Percentiles rank a stretch among this genome's conserved stretches.
These are phyloP conservation scores for Bassia scoparia DNA, from an alignment of 148 eudicot genomes.

Conservation along the genomic window DNA sequence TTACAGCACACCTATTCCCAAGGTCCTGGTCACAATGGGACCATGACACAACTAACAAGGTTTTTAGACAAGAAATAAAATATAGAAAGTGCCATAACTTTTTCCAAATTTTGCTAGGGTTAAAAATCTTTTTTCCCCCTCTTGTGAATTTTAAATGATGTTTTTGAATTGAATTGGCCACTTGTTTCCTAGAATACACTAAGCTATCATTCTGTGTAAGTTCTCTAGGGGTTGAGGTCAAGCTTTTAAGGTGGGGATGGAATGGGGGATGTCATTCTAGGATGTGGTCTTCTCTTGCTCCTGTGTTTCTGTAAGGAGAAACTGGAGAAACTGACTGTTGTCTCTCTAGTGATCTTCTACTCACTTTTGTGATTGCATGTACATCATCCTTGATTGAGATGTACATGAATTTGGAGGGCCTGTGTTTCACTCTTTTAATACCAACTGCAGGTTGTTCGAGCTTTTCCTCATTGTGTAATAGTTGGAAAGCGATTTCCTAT, in stretches of 20 bases:
- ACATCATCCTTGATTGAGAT: neutral
- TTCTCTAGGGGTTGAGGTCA: neutral
- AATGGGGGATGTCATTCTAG: neutral
- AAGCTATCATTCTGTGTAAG: neutral
- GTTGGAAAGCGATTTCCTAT: slow-evolving; percentile 33
- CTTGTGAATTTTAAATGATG: neutral
- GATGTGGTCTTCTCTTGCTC: neutral
- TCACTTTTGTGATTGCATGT: neutral
- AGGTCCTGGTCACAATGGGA: neutral
- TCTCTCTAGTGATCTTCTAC: neutral
- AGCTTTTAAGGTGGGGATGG: neutral
- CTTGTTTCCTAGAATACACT: neutral
- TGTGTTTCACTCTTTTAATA: neutral
- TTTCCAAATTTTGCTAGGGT: too few species aligned
- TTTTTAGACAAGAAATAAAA: neutral
- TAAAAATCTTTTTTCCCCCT: too few species aligned
- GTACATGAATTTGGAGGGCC: neutral
- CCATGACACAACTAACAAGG: neutral
- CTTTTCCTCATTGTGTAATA: slow-evolving; percentile 24
- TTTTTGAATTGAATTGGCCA: neutral
- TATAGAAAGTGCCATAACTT: neutral
- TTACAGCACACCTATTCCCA: neutral
- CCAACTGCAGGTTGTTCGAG: slow-evolving; percentile 18
- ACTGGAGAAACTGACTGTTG: neutral
- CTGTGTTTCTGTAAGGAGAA: neutral